Base-by-base conservation (phyloP, 2,329 filamentous ascomycete species). In the Sarocladium oryzae region DNA sequence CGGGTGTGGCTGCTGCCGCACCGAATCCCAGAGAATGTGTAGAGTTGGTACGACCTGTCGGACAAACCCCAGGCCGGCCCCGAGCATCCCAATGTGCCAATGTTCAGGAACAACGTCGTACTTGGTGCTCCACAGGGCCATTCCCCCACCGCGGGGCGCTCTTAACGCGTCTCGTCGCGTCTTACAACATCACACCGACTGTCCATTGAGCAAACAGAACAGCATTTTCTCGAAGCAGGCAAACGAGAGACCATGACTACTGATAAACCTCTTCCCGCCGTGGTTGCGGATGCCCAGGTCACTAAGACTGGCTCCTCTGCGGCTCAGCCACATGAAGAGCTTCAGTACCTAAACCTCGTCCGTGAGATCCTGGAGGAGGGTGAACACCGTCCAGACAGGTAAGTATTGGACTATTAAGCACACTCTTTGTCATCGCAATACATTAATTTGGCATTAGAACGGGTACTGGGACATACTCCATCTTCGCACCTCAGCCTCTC, bases 331-430 rank as follows among this genome's bases (percentile, higher is more conserved):
- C 89, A 96, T 63, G 91, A 97, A 73, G 93, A 99, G 71, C 76
- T 90, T 63, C 93, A 97, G 70, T 99, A 99, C 66, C 84, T 99
- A 54, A 79, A 92, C 60, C 79, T 99, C 23, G 89, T 97, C 56
- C 85, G 84, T 57, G 81, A 89, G 58, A 96, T 97, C 62, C 77
- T 99, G 15, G 74, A 82, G 15, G 72, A 81, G 23, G 93, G 93
- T 61, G 93, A 99, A 68, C 85, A 90, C 64, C 85, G 93, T 16
- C 90, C 89, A 28, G 93, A 99, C 67, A 79, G 89, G 85, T 88
- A 74, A 30, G 60, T 28, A 4, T n/a, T 26, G 15, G 15, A 13
- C 40, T 21, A 10, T 43, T 33, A 45, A 46, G n/a, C 23, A 28
- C 21, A 41, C 56, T 13, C n/a, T n/a, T n/a, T n/a, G n/a, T n/a